Evolutionary conservation across 768 basidiomycete genomes (phyloP), one percentile per base, ranked within the genome.

Genomic region (Boletus coccyginus): DNA sequence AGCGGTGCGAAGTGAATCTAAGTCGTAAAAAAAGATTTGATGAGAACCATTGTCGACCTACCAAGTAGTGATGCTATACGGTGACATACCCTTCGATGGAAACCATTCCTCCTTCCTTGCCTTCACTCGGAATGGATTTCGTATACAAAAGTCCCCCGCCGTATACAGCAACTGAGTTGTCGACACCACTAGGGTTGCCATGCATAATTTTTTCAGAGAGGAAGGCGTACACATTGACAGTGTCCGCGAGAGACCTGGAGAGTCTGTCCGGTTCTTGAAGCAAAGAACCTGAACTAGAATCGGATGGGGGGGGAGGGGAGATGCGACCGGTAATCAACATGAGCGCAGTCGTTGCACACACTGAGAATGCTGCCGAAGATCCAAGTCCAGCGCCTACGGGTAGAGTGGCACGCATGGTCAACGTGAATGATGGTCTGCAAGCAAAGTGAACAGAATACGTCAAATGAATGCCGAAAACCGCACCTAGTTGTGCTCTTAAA

Each of bases 331-430:
- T 84, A 14, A 89, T 78, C 46, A 95, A 79, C 38, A 98, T 82
- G 43, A 96, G 77, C 7, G 91, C 77, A 2, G 91, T 86, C 11
- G 94, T 86, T 44, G 88, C 76, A 68, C 95, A 97, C 19, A 87
- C 84, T 4, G 95, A 98, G 76, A 88, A 98, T 24, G 97, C 93
- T 8, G 97, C 97, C 21, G 94, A 97, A 13, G 96, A 98, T 24
- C 97, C 97, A 47, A 98, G 86, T 45, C 97, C 97, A 16, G 97
- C 97, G 9, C 92, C 90, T 55, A 98, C 87, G 31, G 97, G 97
- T 7, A 98, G 81, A 24, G 92, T 91, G 35, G 93, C 87, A 45
- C 96, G 92, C 39, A 87, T 83, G 24, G 86, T 80, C 69, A 96
- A 88, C 61, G 88, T 85, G 71, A 94, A 83, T 0, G 86, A 79